Base-by-base conservation (phyloP, 148 eudicot species). In the Rhododendron griersonianum region DNA sequence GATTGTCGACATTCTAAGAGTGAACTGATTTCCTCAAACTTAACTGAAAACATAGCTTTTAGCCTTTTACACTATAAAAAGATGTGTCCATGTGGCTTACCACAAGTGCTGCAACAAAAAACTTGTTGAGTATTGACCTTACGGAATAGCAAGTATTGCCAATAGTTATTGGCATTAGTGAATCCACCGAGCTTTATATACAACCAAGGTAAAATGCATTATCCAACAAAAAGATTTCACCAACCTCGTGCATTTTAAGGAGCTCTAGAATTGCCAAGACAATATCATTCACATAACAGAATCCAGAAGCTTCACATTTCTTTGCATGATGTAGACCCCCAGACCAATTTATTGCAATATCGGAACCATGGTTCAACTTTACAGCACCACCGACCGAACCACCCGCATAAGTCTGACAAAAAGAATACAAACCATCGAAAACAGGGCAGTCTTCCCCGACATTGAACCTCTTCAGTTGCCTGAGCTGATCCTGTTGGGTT, bases 401-500 rank as follows among this genome's bases (percentile, higher is more conserved):
- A 35, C 95, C 95, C 2, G 94, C 95, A 86, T 89, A 93, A 73
- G 95, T 89, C 89, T 93, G 95, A 88, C 95, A 93, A 85, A 91
- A 93, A 23, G 93, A 90, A 82, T 89, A 93, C 63, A 93, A 85
- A 18, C 95, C 95, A 75, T 92, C 93, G 87, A 93, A 93, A 15
- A 93, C 95, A 39, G 95, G 94, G 85, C 94, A 93, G 81, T 93
- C 95, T 88, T 93, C 94, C 11, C 95, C 95, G n/a, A 93, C 95
- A 82, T 92, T 93, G 84, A 93, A 92, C 86, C 95, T 87, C 89
- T 93, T 93, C 78, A 93, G 87, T 77, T 93, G 94, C 76, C 92
- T 87, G 78, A 90, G 78, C 83, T 91, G 95, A 87, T 93, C 95
- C 77, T 93, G 95, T 23, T 91, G 95, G 3, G 93, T 87, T 87